These are phyloP conservation scores for Colletotrichum australisinense DNA, from an alignment of 2,329 filamentous ascomycete genomes.

Conservation along the genomic window DNA sequence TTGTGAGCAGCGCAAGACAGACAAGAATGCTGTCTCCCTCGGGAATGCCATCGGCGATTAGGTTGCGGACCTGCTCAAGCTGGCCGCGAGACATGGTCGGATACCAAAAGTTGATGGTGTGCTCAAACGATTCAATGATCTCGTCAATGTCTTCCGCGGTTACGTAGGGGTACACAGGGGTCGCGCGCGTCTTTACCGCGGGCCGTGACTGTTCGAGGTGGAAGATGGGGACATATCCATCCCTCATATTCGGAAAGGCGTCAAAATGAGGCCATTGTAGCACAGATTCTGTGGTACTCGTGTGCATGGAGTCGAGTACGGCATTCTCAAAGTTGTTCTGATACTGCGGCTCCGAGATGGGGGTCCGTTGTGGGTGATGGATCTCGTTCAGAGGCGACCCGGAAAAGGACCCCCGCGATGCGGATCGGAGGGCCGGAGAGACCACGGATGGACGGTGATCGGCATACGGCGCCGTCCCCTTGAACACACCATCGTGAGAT, in stretches of 20 bases:
- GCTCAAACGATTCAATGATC: conserved; percentile 56
- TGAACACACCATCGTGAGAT: conserved; percentile 25
- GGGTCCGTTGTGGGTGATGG: conserved; percentile 37
- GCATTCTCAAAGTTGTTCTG: conserved; percentile 55
- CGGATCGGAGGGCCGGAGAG: conserved; percentile 39
- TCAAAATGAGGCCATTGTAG: conserved; percentile 63
- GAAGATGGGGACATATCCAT: conserved; percentile 58
- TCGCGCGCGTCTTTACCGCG: conserved; percentile 46
- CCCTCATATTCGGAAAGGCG: conserved; percentile 53
- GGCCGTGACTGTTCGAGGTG: conserved; percentile 57
- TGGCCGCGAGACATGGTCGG: conserved; percentile 58
- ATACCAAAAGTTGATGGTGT: conserved; percentile 64
- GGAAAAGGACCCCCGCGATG: conserved; percentile 38
- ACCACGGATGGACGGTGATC: conserved; percentile 27
- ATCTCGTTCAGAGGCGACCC: conserved; percentile 37
- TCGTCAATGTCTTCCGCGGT: conserved; percentile 53
- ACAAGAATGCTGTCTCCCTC: conserved; percentile 50
- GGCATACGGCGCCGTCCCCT: conserved; percentile 22
- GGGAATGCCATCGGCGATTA: conserved; percentile 47
- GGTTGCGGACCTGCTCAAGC: conserved; percentile 45
- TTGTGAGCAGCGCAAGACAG: conserved; percentile 57
- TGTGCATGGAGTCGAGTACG: conserved; percentile 61
- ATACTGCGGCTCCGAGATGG: conserved; percentile 38
- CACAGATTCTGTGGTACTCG: conserved; percentile 62
- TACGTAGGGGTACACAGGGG: conserved; percentile 55